Percentiles rank a stretch among this genome's conserved stretches.
Conservation (phyloP, 768 basidiomycete genomes). For the Cyclocybe cylindracea region DNA sequence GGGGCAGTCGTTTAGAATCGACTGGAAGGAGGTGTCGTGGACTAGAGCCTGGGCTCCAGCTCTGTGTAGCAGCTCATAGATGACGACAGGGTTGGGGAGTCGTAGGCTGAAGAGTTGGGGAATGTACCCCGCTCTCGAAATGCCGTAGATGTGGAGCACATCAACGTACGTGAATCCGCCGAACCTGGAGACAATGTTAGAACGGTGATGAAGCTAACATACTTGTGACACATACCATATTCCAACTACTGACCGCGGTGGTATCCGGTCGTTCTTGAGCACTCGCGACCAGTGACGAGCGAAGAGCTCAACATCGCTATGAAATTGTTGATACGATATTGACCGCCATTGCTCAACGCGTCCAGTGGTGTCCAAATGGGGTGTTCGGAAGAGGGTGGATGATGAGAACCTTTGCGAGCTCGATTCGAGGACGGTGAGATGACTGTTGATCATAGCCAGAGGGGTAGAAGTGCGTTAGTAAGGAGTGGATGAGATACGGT, state of each 20-base stretch:
- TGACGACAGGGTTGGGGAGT: constrained; percentile 70
- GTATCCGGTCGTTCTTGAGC: constrained; percentile 48
- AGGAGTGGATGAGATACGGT: constrained; percentile 11
- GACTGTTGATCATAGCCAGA: constrained; percentile 46
- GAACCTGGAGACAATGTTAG: constrained; percentile 47
- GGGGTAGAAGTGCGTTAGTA: constrained; percentile 15
- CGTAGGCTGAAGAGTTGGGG: constrained; percentile 79
- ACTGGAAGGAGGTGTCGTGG: constrained; percentile 58
- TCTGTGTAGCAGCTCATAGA: constrained; percentile 67
- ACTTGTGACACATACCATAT: constrained; percentile 56
- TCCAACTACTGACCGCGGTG: constrained; percentile 62
- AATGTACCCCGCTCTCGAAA: constrained; percentile 75
- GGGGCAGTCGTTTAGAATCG: constrained; percentile 44
- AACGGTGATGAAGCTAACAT: constrained; percentile 10
- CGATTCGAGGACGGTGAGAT: constrained; percentile 64
- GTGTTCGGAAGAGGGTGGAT: constrained; percentile 61
- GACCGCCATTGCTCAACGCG: constrained; percentile 54
- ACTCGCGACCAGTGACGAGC: constrained; percentile 63
- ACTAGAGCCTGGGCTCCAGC: constrained; percentile 66
- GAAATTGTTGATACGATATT: constrained; percentile 67
- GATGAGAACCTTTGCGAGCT: constrained; percentile 51
- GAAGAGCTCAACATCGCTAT: constrained; percentile 60
- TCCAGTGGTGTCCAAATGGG: constrained; percentile 44
- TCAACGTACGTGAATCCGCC: constrained; percentile 73
- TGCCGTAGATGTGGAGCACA: constrained; percentile 70